Evolutionary conservation across 345 rosid genomes (phyloP), one percentile per base, ranked within the genome.

Genomic region (Brassica cretica): DNA sequence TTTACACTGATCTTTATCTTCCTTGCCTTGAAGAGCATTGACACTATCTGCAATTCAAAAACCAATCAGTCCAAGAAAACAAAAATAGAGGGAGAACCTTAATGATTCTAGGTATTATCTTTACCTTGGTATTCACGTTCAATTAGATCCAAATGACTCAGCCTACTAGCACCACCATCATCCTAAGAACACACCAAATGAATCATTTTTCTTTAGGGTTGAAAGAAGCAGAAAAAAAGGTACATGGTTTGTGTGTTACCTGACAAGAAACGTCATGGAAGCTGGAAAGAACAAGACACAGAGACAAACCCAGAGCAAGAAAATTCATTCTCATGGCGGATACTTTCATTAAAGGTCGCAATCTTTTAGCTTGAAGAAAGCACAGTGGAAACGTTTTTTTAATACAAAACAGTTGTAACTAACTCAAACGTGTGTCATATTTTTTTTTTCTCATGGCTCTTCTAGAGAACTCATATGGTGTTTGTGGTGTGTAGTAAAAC

Each of bases 71-170:
- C 24, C 71, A 64, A 49, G 32, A 27, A 64, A 71, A 0, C 30
- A 75, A 11, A 27, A 6, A 46, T 5, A 24, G 27, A 46, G 33
- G 2, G 21, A 2, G 16, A 69, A 16, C 0, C 35, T 76, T 51
- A 29, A 70, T 63, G 0, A 25, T 63, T 70, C 39, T 61, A 1
- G 5, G 19, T 15, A 16, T 15, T 21, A 12, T 70, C 0, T 2
- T 65, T 60, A 79, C 82, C 73, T 79, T 79, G 82, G 56, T 79
- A 78, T 11, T 79, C 82, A 79, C 77, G 82, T 14, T 79, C 78
- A 3, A 73, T 67, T 37, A 79, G 44, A 68, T 79, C 82, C 78
- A 79, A 73, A 49, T 15, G 12, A 68, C 49, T 73, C 59, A 79
- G 14, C 5, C 82, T 72, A 46, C 69, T 67, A 25, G 60, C 19